phyloP scores from a whole-genome alignment of 371 early-diverging fungal species.

The Mortierella sp. region DNA sequence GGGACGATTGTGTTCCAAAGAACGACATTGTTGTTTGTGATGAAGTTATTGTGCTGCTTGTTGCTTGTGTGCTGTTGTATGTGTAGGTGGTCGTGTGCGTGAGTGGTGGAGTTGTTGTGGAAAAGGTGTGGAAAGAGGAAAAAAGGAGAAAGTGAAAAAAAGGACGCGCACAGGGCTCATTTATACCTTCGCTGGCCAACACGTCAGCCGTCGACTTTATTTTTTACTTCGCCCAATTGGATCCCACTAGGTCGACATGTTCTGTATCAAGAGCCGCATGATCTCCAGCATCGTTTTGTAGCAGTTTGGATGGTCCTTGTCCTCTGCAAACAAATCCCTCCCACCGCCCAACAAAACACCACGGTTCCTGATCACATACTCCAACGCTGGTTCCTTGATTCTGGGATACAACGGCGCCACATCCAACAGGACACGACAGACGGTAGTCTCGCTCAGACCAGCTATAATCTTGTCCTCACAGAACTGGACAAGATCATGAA shows the following conservation, averaged over 20 bases:
- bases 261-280: background rate
- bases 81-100: too few species aligned
- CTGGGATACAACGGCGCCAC: background rate
- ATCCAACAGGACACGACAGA: background rate
- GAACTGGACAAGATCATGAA: background rate
- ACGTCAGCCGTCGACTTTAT: too few species aligned
- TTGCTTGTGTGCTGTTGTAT: background rate
- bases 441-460: background rate
- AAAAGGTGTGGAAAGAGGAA: background rate
- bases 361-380: background rate
- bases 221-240: too few species aligned
- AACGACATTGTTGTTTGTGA: background rate
- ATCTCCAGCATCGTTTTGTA: background rate
- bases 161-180: too few species aligned
- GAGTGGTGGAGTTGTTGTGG: too few species aligned
- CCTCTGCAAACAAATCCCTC: background rate
- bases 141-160: background rate
- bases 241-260: background rate
- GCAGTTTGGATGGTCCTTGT: background rate
- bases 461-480: background rate
- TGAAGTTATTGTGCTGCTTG: too few species aligned
- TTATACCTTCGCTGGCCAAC: too few species aligned
- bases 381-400: background rate
- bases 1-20: background rate
- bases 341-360: background rate